phyloP scores from a whole-genome alignment of 2,329 filamentous ascomycete genomes.

The Diaporthe destruens region DNA sequence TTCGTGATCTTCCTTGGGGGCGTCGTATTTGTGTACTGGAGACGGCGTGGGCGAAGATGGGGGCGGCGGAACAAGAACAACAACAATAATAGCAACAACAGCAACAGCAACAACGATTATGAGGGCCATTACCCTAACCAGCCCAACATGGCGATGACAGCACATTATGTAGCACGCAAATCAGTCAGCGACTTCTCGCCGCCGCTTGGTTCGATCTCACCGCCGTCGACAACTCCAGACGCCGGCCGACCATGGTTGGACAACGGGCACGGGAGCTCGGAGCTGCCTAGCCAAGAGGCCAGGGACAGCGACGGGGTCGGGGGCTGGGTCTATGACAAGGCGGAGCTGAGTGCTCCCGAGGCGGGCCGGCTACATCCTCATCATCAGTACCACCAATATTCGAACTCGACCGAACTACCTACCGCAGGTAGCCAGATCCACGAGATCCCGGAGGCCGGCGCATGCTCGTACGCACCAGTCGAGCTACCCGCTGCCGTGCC shows the following conservation, averaged over 20 bases:
- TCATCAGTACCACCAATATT: conserved; percentile 1
- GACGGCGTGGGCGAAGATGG: conserved; percentile 11
- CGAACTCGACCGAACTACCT: conserved; percentile 15
- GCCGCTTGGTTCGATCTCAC: conserved; percentile 12
- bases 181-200: conserved; percentile 10
- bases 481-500: conserved; percentile 23
- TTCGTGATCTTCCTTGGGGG: background rate
- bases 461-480: conserved; percentile 22
- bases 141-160: conserved; percentile 6
- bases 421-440: conserved; percentile 17
- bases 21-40: conserved; percentile 22
- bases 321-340: conserved; percentile 20
- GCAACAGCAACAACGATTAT: background rate
- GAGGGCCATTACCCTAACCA: background rate
- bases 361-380: conserved; percentile 2
- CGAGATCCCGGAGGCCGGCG: conserved; percentile 16
- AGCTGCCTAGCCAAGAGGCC: conserved; percentile 8
- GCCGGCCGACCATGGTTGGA: conserved; percentile 23
- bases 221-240: conserved; percentile 14
- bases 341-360: conserved; percentile 3
- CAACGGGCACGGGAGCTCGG: conserved; percentile 27
- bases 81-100: background rate
- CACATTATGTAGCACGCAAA: conserved; percentile 5
- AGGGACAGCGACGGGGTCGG: background rate
- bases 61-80: conserved; percentile 1